Percentiles rank a stretch among this genome's conserved stretches.
These are phyloP conservation scores for Volutella citrinella DNA, from an alignment of 2,329 filamentous ascomycete species.

Conservation along the genomic window DNA sequence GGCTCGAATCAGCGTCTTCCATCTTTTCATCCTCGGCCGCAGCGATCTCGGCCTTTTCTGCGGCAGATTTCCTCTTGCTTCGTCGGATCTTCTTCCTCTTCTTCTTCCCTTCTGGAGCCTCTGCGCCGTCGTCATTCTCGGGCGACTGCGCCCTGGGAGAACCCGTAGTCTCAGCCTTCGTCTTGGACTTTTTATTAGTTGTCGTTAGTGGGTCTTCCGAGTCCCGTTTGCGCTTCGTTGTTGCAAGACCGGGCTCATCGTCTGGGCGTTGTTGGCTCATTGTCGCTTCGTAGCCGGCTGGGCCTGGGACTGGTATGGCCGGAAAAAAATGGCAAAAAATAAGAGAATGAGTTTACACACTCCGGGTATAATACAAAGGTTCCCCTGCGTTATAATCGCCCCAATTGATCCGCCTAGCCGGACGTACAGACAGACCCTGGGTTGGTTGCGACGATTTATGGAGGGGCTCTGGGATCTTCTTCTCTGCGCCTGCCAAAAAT, in stretches of 20 bases:
- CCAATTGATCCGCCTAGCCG: too few species aligned
- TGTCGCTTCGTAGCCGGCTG: slow-evolving; percentile 11
- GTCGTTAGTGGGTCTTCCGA: slow-evolving; percentile 24
- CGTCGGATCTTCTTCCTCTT: slow-evolving; percentile 22
- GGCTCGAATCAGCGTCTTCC: slow-evolving; percentile 15
- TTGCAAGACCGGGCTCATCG: too few species aligned
- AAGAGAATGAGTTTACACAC: too few species aligned
- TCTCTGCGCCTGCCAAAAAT: slow-evolving; percentile 34
- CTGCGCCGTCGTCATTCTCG: slow-evolving; percentile 7
- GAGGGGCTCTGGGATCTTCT: slow-evolving; percentile 11
- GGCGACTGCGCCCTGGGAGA: too few species aligned
- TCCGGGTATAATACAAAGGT: too few species aligned
- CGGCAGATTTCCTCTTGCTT: slow-evolving; percentile 19
- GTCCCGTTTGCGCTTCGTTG: slow-evolving; percentile 26
- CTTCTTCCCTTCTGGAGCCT: slow-evolving; percentile 18
- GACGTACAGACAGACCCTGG: too few species aligned
- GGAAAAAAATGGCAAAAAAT: too few species aligned
- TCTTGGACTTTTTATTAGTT: slow-evolving; percentile 33
- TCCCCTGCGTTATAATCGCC: too few species aligned
- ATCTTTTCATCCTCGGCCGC: slow-evolving; percentile 29
- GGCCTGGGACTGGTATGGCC: too few species aligned
- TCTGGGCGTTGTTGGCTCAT: slow-evolving; percentile 21
- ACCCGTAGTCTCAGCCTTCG: too few species aligned
- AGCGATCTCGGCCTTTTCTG: slow-evolving; percentile 26
- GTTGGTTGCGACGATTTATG: slow-evolving; percentile 20